These are phyloP conservation scores for Suillus clintonianus DNA, from an alignment of 768 basidiomycete species.

Conservation along the genomic window DNA sequence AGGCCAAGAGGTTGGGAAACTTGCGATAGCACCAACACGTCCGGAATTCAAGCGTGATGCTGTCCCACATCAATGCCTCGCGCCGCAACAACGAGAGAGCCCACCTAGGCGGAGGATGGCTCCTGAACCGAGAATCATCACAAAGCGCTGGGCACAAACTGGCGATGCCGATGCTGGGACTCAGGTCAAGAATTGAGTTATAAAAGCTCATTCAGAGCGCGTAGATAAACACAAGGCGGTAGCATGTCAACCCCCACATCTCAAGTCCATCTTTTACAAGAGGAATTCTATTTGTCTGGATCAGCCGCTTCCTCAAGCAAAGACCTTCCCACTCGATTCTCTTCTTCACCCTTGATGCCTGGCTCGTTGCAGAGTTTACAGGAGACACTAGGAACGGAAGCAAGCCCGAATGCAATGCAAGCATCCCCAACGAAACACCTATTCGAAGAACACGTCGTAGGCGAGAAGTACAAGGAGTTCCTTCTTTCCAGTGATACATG, in stretches of 20 bases:
- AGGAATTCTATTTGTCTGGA: constrained; percentile 39
- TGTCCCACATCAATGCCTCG: constrained; percentile 20
- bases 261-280: constrained; percentile 27
- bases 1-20: constrained; percentile 25
- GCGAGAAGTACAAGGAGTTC: constrained; percentile 39
- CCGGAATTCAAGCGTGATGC: constrained; percentile 14
- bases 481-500: constrained; percentile 89
- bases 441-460: constrained; percentile 32
- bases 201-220: constrained; percentile 13
- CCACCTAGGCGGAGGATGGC: not conserved
- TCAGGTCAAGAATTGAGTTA: constrained; percentile 10
- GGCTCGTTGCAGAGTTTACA: constrained; percentile 61
- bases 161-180: not conserved
- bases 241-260: constrained; percentile 2
- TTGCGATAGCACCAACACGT: constrained; percentile 25
- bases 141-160: not conserved
- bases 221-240: constrained; percentile 5
- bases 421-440: constrained; percentile 69
- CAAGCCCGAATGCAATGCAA: constrained; percentile 76
- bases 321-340: constrained; percentile 46
- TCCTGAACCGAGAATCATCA: not conserved
- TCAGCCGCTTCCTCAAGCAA: constrained; percentile 16
- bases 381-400: constrained; percentile 56
- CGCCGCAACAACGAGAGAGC: constrained; percentile 1
- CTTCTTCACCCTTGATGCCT: constrained; percentile 68